Base-by-base conservation (phyloP, 345 rosid genomes). In the Citrus unshiu region DNA sequence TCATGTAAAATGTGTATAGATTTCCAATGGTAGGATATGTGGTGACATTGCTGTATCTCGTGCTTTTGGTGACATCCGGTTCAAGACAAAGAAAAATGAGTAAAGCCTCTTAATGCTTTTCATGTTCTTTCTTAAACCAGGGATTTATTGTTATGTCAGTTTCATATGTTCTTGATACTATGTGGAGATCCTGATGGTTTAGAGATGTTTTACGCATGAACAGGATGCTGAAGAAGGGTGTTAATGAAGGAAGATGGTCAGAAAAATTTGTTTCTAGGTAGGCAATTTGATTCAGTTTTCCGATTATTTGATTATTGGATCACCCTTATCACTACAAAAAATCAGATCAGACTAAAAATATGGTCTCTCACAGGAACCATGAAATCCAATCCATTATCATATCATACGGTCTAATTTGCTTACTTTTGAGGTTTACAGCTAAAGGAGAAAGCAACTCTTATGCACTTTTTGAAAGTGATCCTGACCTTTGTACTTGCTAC, bases 31-130 rank as follows among this genome's bases (percentile, higher is more conserved):
- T 76, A 91, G 99, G 87, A 93, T 95, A 49, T 95, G 99, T 40
- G 97, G 97, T 27, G 98, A 95, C 83, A 93, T 95, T 81, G 92
- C 99, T 25, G 93, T 95, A 56, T 92, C 98, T 14, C 98, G 99
- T 80, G 94, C 99, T 79, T 93, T 95, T 79, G 99, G 99, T 29
- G 99, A 95, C 85, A 83, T 85, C 73, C 93, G 92, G 72, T 93
- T 90, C 88, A 93, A 95, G 89, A 91, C 93, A 73, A 95, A 93
- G 90, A 93, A 95, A 85, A 85, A 86, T 32, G 90, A 92, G 98
- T 95, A 81, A n/a, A 79, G 82, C 78, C 37, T 82, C 78, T 76
- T 72, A 24, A 7, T 29, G 46, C 32, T 66, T 30, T 18, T 61
- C 4, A 67, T 29, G 32, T 63, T 24, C 35, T 32, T 49, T 56